Evolutionary conservation across 306 rosid species (phyloP), one percentile per base, ranked within the genome.

Genomic region (Lathyrus tuberosus): DNA sequence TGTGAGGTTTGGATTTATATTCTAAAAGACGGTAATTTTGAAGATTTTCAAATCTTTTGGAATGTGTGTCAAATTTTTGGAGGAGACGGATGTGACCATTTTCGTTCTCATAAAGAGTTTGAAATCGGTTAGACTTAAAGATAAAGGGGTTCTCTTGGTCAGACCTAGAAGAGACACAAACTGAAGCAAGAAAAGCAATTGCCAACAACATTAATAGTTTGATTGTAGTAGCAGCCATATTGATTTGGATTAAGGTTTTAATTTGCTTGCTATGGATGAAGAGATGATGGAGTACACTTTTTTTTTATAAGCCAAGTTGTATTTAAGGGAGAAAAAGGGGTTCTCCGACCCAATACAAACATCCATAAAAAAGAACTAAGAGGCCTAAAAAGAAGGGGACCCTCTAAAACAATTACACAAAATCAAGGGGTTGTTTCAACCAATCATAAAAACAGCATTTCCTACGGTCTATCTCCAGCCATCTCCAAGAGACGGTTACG

Each of bases 71-170:
- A 8, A 81, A 81, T 3, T 47, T 31, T 16, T 57, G 67, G 0
- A 77, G 71, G 9, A 56, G 52, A 38, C 80, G 71, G 6, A 81
- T 51, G 38, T 11, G n/a, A 4, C 35, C 35, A 7, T 31, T 31
- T 31, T 31, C 35, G 1, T 31, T 31, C 35, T 31, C 35, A 5
- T 30, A 69, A 11, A 10, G 31, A 9, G 75, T 82, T 4, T 28
- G 40, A n/a, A 74, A 65, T 0, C 1, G 26, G 2, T 42, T 15
- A 8, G 78, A 52, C 0, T 15, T 49, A 1, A 81, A 20, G n/a
- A 16, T 17, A 16, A 67, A 81, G 5, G 80, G 80, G 43, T 74
- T 79, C 2, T n/a, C 17, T 20, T 20, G 47, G 3, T 42, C 47
- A 2, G 15, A 1, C 10, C 47, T 11, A 42, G 48, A 4, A 12